Conservation (phyloP, 768 basidiomycete species). For the Suillus brevipes region DNA sequence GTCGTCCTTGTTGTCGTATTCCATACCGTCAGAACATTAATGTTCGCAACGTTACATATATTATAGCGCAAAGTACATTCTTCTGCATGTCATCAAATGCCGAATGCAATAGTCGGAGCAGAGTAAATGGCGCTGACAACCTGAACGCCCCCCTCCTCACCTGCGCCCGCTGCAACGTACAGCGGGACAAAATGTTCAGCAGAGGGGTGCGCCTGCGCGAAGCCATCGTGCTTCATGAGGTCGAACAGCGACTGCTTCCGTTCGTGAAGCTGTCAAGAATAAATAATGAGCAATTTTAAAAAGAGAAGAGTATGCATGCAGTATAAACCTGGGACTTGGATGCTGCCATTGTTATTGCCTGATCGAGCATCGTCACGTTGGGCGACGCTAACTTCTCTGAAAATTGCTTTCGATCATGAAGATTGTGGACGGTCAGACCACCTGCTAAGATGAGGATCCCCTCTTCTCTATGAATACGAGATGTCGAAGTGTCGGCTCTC, state of each 20-base stretch:
- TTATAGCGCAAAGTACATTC: conserved; percentile 3
- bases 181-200: conserved; percentile 83
- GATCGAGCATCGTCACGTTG: conserved; percentile 55
- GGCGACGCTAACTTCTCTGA: conserved; percentile 47
- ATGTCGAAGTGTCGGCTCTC: neutral
- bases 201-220: conserved; percentile 69
- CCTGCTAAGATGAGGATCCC: conserved; percentile 70
- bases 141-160: conserved; percentile 51
- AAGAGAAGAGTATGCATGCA: neutral
- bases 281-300: neutral
- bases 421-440: conserved; percentile 68
- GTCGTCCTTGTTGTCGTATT: neutral
- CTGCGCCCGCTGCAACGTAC: conserved; percentile 76
- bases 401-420: conserved; percentile 54
- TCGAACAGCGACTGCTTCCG: conserved; percentile 57
- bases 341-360: conserved; percentile 59
- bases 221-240: conserved; percentile 59
- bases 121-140: conserved; percentile 57
- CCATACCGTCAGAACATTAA: neutral
- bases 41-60: neutral
- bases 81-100: conserved; percentile 35
- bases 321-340: conserved; percentile 44
- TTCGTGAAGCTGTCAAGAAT: conserved; percentile 39
- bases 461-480: conserved; percentile 46
- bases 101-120: conserved; percentile 67